Base-by-base conservation (phyloP, 805 yeast species). In the Myxozyma nipponensis region DNA sequence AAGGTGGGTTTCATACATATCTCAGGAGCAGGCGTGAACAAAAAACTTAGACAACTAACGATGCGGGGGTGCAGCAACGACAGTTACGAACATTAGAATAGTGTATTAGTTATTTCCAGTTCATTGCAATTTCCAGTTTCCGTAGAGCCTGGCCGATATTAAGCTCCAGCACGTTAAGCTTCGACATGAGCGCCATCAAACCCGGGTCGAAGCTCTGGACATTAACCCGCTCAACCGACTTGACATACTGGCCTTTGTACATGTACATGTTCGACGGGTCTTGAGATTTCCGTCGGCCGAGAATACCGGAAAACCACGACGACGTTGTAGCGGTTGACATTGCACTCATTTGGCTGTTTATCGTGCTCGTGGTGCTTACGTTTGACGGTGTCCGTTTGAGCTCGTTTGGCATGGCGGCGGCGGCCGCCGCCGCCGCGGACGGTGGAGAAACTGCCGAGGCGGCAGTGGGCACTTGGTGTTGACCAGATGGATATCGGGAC, bases 141-240 rank as follows among this genome's bases (percentile, higher is more conserved):
- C 58, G 44, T 23, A 54, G 36, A 4, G 57, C 58, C 32, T 52
- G 58, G 15, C 58, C 58, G 17, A 54, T 39, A 36, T 54, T 54
- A n/a, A 54, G 23, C 26, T 54, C 58, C 53, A 54, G 30, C 10
- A 54, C 57, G 37, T 52, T 54, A 17, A 54, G 51, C 26, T 54
- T 54, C 19, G 58, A 52, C 5, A 48, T 48, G 39, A 54, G 39
- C 9, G 50, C 48, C 57, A 54, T 52, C 7, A 54, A 34, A 9
- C 58, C 56, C 3, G 58, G 58, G 37, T 54, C 58, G 10, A 54
- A 21, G 25, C 58, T 54, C 44, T 54, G 58, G 22, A 54, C 58
- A 2, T 57, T 54, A 17, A 54, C 52, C 18, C 58, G 38, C 22
- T 54, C 58, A 2, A 54, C 34, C 5, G 42, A 5, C 17, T 46